These are phyloP conservation scores for Sarocladium strictum DNA, from an alignment of 2,329 filamentous ascomycete genomes.

Conservation along the genomic window DNA sequence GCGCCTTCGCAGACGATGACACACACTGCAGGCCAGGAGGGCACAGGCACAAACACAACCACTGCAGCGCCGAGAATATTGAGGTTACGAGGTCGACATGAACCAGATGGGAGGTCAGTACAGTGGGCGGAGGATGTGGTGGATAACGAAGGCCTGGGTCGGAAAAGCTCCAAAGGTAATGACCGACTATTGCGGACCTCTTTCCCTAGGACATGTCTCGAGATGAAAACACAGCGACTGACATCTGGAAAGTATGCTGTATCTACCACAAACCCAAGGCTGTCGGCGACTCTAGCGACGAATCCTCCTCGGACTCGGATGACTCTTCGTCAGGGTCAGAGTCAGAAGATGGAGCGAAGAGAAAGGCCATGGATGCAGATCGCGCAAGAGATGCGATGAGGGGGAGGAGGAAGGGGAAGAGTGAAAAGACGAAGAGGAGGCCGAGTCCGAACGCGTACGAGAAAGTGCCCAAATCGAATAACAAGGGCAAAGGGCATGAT, in stretches of 20 bases:
- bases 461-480: slow-evolving; percentile 49
- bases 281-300: slow-evolving; percentile 75
- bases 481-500: slow-evolving; percentile 28
- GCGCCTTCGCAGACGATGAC: slow-evolving; percentile 30
- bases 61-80: slow-evolving; percentile 34
- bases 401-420: slow-evolving; percentile 17
- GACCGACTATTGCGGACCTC: neutral
- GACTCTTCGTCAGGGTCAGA: slow-evolving; percentile 32
- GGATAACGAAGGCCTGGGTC: slow-evolving; percentile 90
- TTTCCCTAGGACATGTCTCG: neutral
- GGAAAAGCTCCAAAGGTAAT: slow-evolving; percentile 89
- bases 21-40: slow-evolving; percentile 13
- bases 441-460: slow-evolving; percentile 80
- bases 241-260: slow-evolving; percentile 70
- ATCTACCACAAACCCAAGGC: slow-evolving; percentile 88
- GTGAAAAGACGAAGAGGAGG: slow-evolving; percentile 33
- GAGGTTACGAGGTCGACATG: slow-evolving; percentile 45
- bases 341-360: slow-evolving; percentile 22
- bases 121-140: slow-evolving; percentile 91
- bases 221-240: neutral
- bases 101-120: slow-evolving; percentile 54
- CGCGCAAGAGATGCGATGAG: slow-evolving; percentile 4
- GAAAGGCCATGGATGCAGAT: slow-evolving; percentile 28
- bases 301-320: slow-evolving; percentile 52
- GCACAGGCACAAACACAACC: slow-evolving; percentile 17